Conservation (phyloP, 2,329 filamentous ascomycete species). For the Trichophyton mentagrophytes region DNA sequence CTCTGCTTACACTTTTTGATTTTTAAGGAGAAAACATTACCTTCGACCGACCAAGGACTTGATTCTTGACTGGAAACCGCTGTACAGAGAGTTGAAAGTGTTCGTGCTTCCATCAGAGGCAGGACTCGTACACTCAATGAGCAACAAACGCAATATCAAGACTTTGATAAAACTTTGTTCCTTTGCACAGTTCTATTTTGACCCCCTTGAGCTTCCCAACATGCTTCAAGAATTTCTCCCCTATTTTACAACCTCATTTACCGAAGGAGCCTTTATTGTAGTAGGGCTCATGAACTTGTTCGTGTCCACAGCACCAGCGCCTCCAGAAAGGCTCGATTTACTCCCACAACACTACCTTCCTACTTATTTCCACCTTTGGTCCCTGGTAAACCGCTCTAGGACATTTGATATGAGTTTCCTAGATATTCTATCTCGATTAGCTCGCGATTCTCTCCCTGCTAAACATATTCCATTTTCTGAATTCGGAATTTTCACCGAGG, state of each 20-base stretch:
- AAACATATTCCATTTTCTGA: slow-evolving; percentile 66
- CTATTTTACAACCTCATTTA: slow-evolving; percentile 86
- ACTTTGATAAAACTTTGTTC: slow-evolving; percentile 80
- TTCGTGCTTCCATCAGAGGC: slow-evolving; percentile 79
- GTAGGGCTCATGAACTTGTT: slow-evolving; percentile 74
- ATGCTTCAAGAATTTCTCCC: slow-evolving; percentile 71
- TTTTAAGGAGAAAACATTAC: slow-evolving; percentile 76
- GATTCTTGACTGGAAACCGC: slow-evolving; percentile 79
- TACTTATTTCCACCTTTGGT: slow-evolving; percentile 95
- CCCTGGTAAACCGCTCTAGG: slow-evolving; percentile 78
- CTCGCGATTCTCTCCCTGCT: slow-evolving; percentile 67
- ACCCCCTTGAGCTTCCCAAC: slow-evolving; percentile 68
- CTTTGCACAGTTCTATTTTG: slow-evolving; percentile 84
- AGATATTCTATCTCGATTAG: slow-evolving; percentile 76
- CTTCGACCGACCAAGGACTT: slow-evolving; percentile 81
- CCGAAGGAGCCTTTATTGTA: slow-evolving; percentile 88
- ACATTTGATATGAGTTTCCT: slow-evolving; percentile 75
- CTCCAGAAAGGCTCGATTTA: slow-evolving; percentile 58
- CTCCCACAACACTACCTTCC: slow-evolving; percentile 80
- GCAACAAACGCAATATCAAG: slow-evolving; percentile 52
- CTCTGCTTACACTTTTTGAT: slow-evolving; percentile 18
- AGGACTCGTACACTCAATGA: slow-evolving; percentile 48
- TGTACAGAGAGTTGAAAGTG: slow-evolving; percentile 85
- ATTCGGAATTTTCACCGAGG: slow-evolving; percentile 80
- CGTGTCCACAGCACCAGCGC: slow-evolving; percentile 63